Evolutionary conservation across 805 yeast genomes (phyloP).

Genomic region (Schwanniomyces yamadae): DNA sequence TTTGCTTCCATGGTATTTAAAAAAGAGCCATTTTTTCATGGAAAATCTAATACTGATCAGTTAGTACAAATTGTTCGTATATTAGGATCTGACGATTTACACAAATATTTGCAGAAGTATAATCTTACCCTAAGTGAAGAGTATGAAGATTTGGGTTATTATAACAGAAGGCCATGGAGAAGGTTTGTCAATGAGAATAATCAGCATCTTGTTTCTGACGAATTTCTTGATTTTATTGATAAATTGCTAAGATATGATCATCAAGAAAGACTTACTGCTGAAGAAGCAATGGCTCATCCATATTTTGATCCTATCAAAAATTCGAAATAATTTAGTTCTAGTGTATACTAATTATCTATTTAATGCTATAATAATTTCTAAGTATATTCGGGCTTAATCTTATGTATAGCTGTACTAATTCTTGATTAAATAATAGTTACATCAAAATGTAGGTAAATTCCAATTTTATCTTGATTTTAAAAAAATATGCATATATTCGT

Average conservation of each 20-base stretch:
- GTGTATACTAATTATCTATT: slow-evolving; percentile 2
- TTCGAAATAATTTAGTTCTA: slow-evolving; percentile 1
- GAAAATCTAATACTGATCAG: slow-evolving; percentile 88
- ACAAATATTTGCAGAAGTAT: slow-evolving; percentile 66
- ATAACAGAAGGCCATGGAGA: slow-evolving; percentile 65
- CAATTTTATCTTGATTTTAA: no score
- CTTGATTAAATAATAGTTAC: no score
- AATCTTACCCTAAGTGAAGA: slow-evolving; percentile 69
- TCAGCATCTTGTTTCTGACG: slow-evolving; percentile 50
- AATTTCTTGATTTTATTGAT: slow-evolving; percentile 69
- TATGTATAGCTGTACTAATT: no score
- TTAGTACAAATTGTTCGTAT: slow-evolving; percentile 86
- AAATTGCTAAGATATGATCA: slow-evolving; percentile 78
- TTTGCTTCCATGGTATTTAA: slow-evolving; percentile 84
- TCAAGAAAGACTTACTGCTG: slow-evolving; percentile 82
- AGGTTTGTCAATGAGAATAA: slow-evolving; percentile 58
- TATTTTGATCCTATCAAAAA: slow-evolving; percentile 46
- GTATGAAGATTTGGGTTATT: slow-evolving; percentile 74
- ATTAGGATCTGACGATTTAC: slow-evolving; percentile 76
- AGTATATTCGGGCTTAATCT: no score
- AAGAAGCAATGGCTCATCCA: slow-evolving; percentile 80
- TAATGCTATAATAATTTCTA: no score
- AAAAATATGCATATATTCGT: no score
- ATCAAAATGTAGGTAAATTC: no score
- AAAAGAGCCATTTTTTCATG: slow-evolving; percentile 91